Evolutionary conservation across 345 rosid species (phyloP).

Genomic region (Murraya koenigii): DNA sequence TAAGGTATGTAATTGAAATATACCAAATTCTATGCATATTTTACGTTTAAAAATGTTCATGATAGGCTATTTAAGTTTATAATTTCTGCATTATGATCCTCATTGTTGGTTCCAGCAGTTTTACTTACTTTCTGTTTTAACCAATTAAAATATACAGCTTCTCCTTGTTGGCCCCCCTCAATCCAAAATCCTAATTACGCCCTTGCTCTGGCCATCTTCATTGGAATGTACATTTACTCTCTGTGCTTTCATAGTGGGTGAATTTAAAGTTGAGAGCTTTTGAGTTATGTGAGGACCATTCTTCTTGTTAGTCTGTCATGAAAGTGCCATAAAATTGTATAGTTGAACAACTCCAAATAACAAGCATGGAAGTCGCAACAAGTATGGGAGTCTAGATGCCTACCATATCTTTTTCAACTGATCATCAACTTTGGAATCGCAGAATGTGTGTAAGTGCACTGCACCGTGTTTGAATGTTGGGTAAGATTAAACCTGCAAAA

Average conservation of each 20-base stretch:
- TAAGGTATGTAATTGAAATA: too few relatives aligned
- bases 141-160: too few relatives aligned
- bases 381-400: background rate
- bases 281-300: background rate
- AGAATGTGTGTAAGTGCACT: constrained; percentile 11
- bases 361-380: background rate
- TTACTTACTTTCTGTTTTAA: too few relatives aligned
- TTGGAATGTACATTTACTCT: background rate
- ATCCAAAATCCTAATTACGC: too few relatives aligned
- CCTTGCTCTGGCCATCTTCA: background rate
- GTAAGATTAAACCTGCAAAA: background rate
- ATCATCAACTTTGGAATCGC: constrained; percentile 18
- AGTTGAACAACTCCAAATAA: background rate
- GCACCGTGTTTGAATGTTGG: background rate
- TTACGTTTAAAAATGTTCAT: too few relatives aligned
- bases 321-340: background rate
- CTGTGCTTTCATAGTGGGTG: background rate
- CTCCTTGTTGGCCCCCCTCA: too few relatives aligned
- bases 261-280: background rate
- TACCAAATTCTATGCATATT: too few relatives aligned
- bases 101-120: too few relatives aligned
- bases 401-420: background rate
- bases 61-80: too few relatives aligned
- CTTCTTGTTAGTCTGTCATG: background rate
- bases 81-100: too few relatives aligned